Percentiles rank a stretch among this genome's conserved stretches.
phyloP scores from a whole-genome alignment of 1,284 basidiomycete genomes.

The Malassezia psittaci region DNA sequence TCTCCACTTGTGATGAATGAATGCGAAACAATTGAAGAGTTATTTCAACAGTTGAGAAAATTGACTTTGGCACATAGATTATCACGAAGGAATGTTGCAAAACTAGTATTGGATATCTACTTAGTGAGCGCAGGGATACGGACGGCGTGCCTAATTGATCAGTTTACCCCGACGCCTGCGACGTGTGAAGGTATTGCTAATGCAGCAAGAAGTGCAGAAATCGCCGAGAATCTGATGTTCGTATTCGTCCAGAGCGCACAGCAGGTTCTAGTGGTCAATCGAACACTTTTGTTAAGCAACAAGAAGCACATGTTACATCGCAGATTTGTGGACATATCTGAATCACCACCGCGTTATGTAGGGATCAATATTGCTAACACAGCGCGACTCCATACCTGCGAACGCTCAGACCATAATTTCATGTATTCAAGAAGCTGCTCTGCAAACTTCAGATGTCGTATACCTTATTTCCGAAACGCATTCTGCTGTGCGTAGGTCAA shows the following conservation, averaged over 20 bases:
- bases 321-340: too few species aligned
- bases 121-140: background rate
- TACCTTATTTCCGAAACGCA: background rate
- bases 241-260: constrained; percentile 1
- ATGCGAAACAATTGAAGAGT: too few species aligned
- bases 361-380: too few species aligned
- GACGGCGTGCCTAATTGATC: constrained; percentile 6
- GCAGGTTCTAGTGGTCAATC: constrained; percentile 11
- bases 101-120: background rate
- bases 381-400: too few species aligned
- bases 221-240: background rate
- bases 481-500: background rate
- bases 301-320: background rate
- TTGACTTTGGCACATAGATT: too few species aligned
- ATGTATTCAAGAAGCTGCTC: background rate
- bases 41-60: too few species aligned
- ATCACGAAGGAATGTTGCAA: background rate
- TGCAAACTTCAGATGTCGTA: background rate
- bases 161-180: background rate
- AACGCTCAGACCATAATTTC: background rate
- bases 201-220: background rate
- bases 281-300: background rate
- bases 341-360: too few species aligned
- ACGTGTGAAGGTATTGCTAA: background rate
- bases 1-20: background rate